A percentile compares a stretch with the other conserved stretches of the same genome.
Evolutionary conservation across 192 early-diverging fungal species (phyloP).

Genomic region (Phlyctochytrium arcticum): DNA sequence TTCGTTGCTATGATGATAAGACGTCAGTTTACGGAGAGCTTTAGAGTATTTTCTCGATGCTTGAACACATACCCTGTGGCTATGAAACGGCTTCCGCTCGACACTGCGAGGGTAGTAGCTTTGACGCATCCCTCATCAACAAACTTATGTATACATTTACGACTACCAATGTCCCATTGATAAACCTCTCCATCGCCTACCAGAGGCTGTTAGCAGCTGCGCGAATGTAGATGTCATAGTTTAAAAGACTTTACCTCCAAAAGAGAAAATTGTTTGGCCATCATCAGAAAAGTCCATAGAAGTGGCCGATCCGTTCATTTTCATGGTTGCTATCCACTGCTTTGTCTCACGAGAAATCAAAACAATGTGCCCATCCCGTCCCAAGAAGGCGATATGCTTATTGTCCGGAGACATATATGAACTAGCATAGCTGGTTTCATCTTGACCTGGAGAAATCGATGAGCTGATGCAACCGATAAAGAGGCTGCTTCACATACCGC

Average conservation of each 20-base stretch:
- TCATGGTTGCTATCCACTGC: conserved; percentile 83
- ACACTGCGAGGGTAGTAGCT: conserved; percentile 65
- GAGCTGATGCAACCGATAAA: not conserved
- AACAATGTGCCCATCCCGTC: conserved; percentile 77
- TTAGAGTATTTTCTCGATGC: too few relatives aligned
- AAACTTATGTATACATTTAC: conserved; percentile 74
- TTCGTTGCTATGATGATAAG: conserved; percentile 57
- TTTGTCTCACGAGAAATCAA: conserved; percentile 74
- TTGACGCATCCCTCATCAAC: conserved; percentile 79
- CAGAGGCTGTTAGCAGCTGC: conserved; percentile 17
- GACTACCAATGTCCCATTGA: conserved; percentile 78
- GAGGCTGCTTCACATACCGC: conserved; percentile 32
- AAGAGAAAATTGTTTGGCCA: conserved; percentile 69
- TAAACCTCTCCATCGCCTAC: conserved; percentile 81
- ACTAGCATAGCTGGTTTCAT: conserved; percentile 70
- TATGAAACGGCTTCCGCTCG: conserved; percentile 67
- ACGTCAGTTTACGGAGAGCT: too few relatives aligned
- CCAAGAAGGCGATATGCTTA: conserved; percentile 72
- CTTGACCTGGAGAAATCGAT: conserved; percentile 32
- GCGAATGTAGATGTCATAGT: not conserved
- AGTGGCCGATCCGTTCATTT: conserved; percentile 80
- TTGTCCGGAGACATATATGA: conserved; percentile 68
- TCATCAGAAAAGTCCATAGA: conserved; percentile 77
- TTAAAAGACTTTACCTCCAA: conserved; percentile 48
- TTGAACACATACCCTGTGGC: conserved; percentile 83